A percentile compares a stretch with the other conserved stretches of the same genome.
Conservation (phyloP, 73 alveolate genomes). For the Paramecium primaurelia region DNA sequence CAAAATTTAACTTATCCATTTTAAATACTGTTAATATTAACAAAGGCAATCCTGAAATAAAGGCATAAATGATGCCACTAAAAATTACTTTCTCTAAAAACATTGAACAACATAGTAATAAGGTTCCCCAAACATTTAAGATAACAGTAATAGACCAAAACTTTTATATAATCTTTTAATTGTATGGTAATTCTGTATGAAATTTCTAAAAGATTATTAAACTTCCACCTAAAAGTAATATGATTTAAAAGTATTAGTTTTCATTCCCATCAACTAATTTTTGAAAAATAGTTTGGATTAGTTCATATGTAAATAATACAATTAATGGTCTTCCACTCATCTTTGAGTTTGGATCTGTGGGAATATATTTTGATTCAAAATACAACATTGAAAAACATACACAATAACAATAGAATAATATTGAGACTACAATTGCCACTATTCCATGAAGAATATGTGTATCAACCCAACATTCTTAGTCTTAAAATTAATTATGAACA, state of each 20-base stretch:
- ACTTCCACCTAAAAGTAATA: neutral
- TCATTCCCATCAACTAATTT: neutral
- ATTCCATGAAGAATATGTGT: neutral
- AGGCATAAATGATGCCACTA: constrained; percentile 48
- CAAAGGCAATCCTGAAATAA: constrained; percentile 41
- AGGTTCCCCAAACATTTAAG: constrained; percentile 43
- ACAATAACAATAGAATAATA: neutral
- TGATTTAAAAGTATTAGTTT: neutral
- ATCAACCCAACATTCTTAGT: neutral
- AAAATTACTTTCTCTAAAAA: constrained; percentile 28
- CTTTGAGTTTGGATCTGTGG: neutral
- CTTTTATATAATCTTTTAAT: neutral
- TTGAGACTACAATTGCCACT: neutral
- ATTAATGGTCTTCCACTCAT: neutral
- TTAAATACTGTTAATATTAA: neutral
- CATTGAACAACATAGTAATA: constrained; percentile 23
- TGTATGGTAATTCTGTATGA: constrained; percentile 43
- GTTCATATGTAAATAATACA: neutral
- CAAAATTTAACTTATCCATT: neutral
- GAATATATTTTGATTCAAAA: neutral
- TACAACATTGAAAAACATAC: neutral
- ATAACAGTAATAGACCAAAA: constrained; percentile 24
- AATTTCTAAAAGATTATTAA: neutral
- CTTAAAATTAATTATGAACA: neutral
- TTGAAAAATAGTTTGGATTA: neutral